These are phyloP conservation scores for Spiraea crenata DNA, from an alignment of 331 rosid species.

Conservation along the genomic window DNA sequence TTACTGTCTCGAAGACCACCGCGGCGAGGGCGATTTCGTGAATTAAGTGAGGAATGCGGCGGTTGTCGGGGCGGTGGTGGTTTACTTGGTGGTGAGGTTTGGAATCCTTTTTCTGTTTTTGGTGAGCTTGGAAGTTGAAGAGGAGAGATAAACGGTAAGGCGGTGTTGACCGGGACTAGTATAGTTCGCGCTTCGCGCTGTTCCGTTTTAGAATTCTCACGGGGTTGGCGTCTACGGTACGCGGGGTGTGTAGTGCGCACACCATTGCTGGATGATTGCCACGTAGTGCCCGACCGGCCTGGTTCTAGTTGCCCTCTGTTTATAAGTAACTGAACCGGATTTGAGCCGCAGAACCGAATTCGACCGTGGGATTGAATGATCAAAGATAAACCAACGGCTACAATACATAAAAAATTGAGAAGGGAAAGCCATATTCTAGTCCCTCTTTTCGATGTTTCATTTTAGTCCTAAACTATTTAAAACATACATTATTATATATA, in stretches of 20 bases:
- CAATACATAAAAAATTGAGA: too few species aligned
- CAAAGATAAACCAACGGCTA: too few species aligned
- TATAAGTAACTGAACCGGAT: too few species aligned
- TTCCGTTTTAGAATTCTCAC: neutral
- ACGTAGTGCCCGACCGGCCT: neutral
- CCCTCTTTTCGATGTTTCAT: too few species aligned
- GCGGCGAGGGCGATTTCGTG: neutral
- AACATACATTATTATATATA: too few species aligned
- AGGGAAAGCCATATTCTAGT: too few species aligned
- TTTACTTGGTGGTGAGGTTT: neutral
- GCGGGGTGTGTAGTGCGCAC: neutral
- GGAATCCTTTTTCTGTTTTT: neutral
- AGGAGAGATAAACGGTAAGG: neutral
- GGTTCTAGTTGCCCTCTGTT: too few species aligned
- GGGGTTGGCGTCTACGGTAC: neutral
- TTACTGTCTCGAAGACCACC: neutral
- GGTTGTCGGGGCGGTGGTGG: constrained; percentile 2
- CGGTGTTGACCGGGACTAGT: neutral
- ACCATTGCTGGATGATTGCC: neutral
- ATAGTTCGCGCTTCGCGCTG: constrained; percentile 11
- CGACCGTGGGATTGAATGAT: too few species aligned
- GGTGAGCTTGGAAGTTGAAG: constrained; percentile 5
- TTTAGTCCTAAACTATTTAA: too few species aligned
- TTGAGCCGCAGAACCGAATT: too few species aligned
- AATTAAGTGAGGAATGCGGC: neutral